Conservation (phyloP, 202 grass and related monocot species). For the Miscanthus sacchariflorus region DNA sequence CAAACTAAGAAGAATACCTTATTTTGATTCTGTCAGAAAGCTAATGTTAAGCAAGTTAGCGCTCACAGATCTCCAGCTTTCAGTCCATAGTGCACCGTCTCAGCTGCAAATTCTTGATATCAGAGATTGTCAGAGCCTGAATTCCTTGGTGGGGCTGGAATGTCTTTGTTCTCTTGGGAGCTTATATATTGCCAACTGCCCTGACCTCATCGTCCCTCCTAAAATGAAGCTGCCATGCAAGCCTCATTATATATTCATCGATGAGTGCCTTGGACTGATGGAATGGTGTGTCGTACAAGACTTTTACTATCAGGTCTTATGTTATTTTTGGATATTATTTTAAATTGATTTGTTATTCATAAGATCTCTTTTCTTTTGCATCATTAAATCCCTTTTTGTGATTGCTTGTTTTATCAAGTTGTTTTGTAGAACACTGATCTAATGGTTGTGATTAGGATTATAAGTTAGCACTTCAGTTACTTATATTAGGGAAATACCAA, state of each 20-base stretch:
- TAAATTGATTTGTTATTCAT: not conserved
- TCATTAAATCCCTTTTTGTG: too few relatives aligned
- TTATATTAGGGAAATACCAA: too few relatives aligned
- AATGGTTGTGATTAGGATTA: too few relatives aligned
- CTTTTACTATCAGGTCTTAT: slow-evolving; percentile 17
- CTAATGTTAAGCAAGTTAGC: not conserved
- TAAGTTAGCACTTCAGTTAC: too few relatives aligned
- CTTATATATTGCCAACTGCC: not conserved
- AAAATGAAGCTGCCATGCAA: not conserved
- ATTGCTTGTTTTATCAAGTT: too few relatives aligned
- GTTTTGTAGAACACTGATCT: too few relatives aligned
- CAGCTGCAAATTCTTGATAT: not conserved
- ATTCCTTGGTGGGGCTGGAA: not conserved
- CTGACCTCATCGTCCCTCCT: not conserved
- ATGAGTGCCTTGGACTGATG: not conserved
- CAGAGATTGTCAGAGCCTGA: not conserved
- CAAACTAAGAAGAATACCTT: slow-evolving; percentile 17
- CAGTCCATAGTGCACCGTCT: not conserved
- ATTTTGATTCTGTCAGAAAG: not conserved
- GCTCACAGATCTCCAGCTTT: slow-evolving; percentile 23
- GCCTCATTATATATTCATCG: not conserved
- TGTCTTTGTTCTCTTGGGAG: not conserved
- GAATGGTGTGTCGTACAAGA: not conserved
- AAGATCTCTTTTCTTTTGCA: too few relatives aligned
- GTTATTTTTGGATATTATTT: not conserved